Evolutionary conservation across 257 asterid genomes (phyloP).

Genomic region (Avicennia marina): DNA sequence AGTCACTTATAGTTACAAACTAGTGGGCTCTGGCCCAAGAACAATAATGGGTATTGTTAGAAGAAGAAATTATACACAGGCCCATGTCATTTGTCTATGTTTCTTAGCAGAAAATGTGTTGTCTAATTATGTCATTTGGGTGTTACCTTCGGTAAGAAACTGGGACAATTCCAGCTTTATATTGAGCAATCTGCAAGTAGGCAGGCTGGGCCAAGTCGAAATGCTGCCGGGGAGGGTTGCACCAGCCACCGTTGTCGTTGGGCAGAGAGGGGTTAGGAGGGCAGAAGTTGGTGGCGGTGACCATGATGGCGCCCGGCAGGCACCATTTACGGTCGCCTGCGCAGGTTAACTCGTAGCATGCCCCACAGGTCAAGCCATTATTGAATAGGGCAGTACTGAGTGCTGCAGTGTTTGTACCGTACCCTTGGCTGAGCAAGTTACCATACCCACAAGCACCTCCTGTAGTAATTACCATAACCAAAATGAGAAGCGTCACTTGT

Average conservation of each 20-base stretch:
- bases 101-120: too few relatives aligned
- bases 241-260: constrained; percentile 87
- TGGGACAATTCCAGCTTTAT: constrained; percentile 85
- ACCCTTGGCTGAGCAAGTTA: constrained; percentile 73
- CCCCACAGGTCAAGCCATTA: constrained; percentile 80
- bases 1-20: too few relatives aligned
- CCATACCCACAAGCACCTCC: constrained; percentile 99
- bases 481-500: too few relatives aligned
- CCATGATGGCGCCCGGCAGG: constrained; percentile 52
- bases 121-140: too few relatives aligned
- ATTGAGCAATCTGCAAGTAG: constrained; percentile 73
- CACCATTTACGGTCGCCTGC: constrained; percentile 47
- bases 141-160: constrained; percentile 55
- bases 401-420: constrained; percentile 88
- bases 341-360: constrained; percentile 73
- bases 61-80: too few relatives aligned
- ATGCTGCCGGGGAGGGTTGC: constrained; percentile 92
- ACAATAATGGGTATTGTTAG: too few relatives aligned
- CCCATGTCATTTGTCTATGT: too few relatives aligned
- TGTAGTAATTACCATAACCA: constrained; percentile 25
- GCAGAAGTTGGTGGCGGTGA: constrained; percentile 92
- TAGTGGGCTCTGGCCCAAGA: too few relatives aligned
- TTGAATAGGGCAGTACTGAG: constrained; percentile 85
- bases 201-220: constrained; percentile 86
- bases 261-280: constrained; percentile 81